Conservation (phyloP, 768 basidiomycete genomes). For the Agrocybe praecox region DNA sequence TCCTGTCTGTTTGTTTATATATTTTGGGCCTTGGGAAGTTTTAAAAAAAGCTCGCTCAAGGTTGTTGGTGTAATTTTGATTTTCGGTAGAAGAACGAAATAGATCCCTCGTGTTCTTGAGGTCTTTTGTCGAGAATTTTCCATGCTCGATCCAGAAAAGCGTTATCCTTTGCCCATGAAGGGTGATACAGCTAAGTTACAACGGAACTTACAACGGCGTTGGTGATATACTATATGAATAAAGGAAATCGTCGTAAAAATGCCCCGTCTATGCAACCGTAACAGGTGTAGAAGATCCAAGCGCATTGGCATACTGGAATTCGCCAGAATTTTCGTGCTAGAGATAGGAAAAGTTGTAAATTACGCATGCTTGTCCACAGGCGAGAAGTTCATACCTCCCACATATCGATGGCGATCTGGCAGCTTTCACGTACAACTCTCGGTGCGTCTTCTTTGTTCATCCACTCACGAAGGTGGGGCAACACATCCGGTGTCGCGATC, state of each 20-base stretch:
- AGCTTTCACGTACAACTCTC: slow-evolving; percentile 91
- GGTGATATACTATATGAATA: background rate
- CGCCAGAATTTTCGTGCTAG: slow-evolving; percentile 78
- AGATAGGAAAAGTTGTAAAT: background rate
- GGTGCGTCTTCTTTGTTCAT: slow-evolving; percentile 78
- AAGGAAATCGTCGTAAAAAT: background rate
- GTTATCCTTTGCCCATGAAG: too few species aligned
- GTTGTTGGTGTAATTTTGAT: background rate
- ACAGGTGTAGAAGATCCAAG: slow-evolving; percentile 22
- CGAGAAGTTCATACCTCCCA: slow-evolving; percentile 69
- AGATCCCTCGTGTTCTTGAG: background rate
- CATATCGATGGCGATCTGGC: slow-evolving; percentile 96
- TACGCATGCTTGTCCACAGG: background rate
- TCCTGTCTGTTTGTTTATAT: background rate
- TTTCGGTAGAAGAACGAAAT: background rate
- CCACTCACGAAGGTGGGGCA: slow-evolving; percentile 87
- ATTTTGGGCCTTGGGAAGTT: background rate
- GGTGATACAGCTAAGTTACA: background rate
- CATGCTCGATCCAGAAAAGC: too few species aligned
- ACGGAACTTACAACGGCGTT: background rate
- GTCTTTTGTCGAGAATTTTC: background rate
- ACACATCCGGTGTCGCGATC: slow-evolving; percentile 90
- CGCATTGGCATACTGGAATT: slow-evolving; percentile 76
- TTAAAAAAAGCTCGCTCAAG: background rate
- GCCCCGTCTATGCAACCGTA: slow-evolving; percentile 8